Percentiles rank a stretch among this genome's conserved stretches.
phyloP scores from a whole-genome alignment of 1,284 basidiomycete genomes.

The Fomes fomentarius region DNA sequence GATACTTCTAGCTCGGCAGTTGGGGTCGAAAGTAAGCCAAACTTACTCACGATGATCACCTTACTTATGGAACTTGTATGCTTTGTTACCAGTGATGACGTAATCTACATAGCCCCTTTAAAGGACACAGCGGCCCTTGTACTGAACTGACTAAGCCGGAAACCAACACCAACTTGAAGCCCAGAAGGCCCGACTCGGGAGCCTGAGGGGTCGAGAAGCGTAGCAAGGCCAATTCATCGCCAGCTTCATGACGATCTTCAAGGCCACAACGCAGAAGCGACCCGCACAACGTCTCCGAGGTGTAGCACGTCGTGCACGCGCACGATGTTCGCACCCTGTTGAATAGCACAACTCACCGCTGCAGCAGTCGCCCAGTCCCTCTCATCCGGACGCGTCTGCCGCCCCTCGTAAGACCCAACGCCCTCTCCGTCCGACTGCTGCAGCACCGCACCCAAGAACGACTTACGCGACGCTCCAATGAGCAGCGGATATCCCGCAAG shows the following conservation, averaged over 20 bases:
- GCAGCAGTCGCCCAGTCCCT: slow-evolving; percentile 84
- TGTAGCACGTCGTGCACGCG: slow-evolving; percentile 85
- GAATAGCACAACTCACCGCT: slow-evolving; percentile 76
- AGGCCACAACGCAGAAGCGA: slow-evolving; percentile 50
- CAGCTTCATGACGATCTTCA: slow-evolving; percentile 13
- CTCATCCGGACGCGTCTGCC: slow-evolving; percentile 61
- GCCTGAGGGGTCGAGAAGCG: too few species aligned
- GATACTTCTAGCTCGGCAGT: slow-evolving; percentile 5
- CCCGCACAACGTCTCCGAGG: slow-evolving; percentile 63
- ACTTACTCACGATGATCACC: not conserved
- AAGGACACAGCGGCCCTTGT: too few species aligned
- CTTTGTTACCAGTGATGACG: slow-evolving; percentile 2
- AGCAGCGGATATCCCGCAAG: slow-evolving; percentile 73
- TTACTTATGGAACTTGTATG: not conserved
- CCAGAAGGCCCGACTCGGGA: too few species aligned
- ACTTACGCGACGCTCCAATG: slow-evolving; percentile 84
- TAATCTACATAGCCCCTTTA: not conserved
- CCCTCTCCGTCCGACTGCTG: slow-evolving; percentile 38
- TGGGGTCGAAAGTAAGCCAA: not conserved
- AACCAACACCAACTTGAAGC: too few species aligned
- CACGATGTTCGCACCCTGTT: slow-evolving; percentile 75
- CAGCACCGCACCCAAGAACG: slow-evolving; percentile 76
- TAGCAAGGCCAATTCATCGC: slow-evolving; percentile 1
- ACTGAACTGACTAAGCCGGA: too few species aligned
- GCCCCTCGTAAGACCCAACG: slow-evolving; percentile 45